Evolutionary conservation across 306 rosid species (phyloP), one percentile per base, ranked within the genome.

Genomic region (Vicia villosa): DNA sequence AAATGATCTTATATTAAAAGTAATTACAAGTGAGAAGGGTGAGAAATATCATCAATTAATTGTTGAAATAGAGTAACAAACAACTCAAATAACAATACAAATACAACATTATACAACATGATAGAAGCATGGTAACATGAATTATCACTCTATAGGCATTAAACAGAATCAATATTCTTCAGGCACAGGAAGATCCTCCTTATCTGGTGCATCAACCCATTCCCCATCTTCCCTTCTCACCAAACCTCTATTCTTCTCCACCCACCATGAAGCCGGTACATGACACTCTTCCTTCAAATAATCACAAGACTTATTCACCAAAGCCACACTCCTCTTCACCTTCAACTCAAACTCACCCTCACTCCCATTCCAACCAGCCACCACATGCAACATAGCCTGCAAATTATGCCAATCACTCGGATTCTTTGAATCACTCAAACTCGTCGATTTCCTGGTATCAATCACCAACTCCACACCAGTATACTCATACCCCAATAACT

Each of bases 341-440:
- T 61, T 87, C 75, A 82, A 3, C 86, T 81, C 82, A 71, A 90
- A 90, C 64, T 43, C 72, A 3, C 64, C 81, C 0, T 62, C 15
- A 15, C 6, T 10, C 20, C 91, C 88, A n/a, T 86, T 86, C 96
- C 96, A 87, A 68, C 91, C 91, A 0, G 88, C 95, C 75, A 90
- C 95, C 59, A 86, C 74, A 34, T 90, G 95, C 76, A 90, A 45
- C 73, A 82, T 82, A 5, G 87, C 91, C 73, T 90, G 83, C 85
- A 90, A 49, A 66, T 90, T 90, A 77, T 90, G 96, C 91, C 91
- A 83, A 51, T 90, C 87, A 13, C 83, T 19, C 0, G 84, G 67
- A n/a, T 70, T 63, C 82, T 82, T 84, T 5, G 93, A 85, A 7
- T 89, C 79, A 80, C 79, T 87, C 82, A 90, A 63, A 21, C 57